These are phyloP conservation scores for Bacidia rubella DNA, from an alignment of 495 filamentous ascomycete species.

Conservation along the genomic window DNA sequence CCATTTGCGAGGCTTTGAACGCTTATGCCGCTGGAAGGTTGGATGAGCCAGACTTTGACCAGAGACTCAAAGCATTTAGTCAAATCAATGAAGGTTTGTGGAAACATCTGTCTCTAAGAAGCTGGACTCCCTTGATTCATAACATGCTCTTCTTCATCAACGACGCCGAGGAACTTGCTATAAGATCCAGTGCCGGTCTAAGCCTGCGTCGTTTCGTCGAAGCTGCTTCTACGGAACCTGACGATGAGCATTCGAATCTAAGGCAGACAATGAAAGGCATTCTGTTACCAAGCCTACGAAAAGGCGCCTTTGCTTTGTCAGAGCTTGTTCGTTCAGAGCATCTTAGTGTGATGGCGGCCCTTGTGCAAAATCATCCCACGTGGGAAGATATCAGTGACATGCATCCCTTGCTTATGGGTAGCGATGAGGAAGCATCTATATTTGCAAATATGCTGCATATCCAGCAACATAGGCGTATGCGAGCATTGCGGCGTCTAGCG, in stretches of 20 bases:
- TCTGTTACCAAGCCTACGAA: slow-evolving; percentile 62
- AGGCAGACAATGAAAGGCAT: slow-evolving; percentile 32
- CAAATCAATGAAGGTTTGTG: slow-evolving; percentile 42
- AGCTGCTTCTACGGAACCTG: slow-evolving; percentile 25
- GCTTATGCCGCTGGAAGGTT: slow-evolving; percentile 53
- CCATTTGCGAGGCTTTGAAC: slow-evolving; percentile 68
- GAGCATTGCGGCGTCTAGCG: slow-evolving; percentile 66
- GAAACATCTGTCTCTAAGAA: slow-evolving; percentile 47
- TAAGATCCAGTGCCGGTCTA: slow-evolving; percentile 73
- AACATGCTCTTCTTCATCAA: slow-evolving; percentile 84
- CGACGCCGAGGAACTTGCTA: slow-evolving; percentile 75
- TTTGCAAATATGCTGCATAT: slow-evolving; percentile 88
- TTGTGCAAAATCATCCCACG: slow-evolving; percentile 55
- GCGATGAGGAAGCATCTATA: slow-evolving; percentile 83
- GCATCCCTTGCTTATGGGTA: slow-evolving; percentile 52
- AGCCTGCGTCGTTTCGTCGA: slow-evolving; percentile 71
- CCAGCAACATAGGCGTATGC: slow-evolving; percentile 73
- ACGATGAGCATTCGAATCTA: slow-evolving; percentile 35
- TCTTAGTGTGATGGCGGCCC: slow-evolving; percentile 58
- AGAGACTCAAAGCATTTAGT: slow-evolving; percentile 63
- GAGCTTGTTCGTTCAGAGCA: slow-evolving; percentile 78
- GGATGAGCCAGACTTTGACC: slow-evolving; percentile 76
- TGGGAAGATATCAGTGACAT: slow-evolving; percentile 65
- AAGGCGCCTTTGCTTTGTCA: slow-evolving; percentile 58
- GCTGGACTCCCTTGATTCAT: slow-evolving; percentile 82